Conservation (phyloP, 371 early-diverging fungal species). For the Nematocida parisii region DNA sequence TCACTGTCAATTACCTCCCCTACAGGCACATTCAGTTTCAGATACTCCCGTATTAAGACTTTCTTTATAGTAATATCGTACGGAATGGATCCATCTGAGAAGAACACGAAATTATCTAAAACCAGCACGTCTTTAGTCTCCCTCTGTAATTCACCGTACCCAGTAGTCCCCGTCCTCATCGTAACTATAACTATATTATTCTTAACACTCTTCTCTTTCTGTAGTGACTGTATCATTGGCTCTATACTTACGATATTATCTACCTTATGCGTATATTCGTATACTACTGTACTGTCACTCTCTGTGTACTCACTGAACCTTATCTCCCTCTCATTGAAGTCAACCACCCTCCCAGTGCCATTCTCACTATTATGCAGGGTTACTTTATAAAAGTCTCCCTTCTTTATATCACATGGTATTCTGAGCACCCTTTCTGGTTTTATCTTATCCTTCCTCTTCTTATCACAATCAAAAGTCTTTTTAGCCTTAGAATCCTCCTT, state of each 20-base stretch:
- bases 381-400: constrained; percentile 37
- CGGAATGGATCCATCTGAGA: constrained; percentile 29
- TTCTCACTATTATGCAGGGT: neutral
- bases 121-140: constrained; percentile 2
- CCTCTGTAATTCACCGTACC: constrained; percentile 36
- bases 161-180: constrained; percentile 34
- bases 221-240: neutral
- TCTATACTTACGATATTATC: constrained; percentile 21
- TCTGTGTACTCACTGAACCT: constrained; percentile 33
- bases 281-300: constrained; percentile 9
- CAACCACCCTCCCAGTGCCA: constrained; percentile 28
- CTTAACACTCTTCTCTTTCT: constrained; percentile 17
- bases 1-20: neutral
- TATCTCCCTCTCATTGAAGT: constrained; percentile 22
- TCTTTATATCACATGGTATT: neutral
- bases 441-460: constrained; percentile 1
- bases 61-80: constrained; percentile 42
- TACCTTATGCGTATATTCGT: constrained; percentile 12
- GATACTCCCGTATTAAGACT: constrained; percentile 16
- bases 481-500: constrained; percentile 26
- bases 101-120: constrained; percentile 31
- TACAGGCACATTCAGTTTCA: constrained; percentile 1
- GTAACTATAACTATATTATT: constrained; percentile 40
- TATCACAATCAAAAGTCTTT: constrained; percentile 23
- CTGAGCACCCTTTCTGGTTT: constrained; percentile 14